Percentiles rank a stretch among this genome's conserved stretches.
Conservation (phyloP, 345 rosid genomes). For the Iberis pinnata region DNA sequence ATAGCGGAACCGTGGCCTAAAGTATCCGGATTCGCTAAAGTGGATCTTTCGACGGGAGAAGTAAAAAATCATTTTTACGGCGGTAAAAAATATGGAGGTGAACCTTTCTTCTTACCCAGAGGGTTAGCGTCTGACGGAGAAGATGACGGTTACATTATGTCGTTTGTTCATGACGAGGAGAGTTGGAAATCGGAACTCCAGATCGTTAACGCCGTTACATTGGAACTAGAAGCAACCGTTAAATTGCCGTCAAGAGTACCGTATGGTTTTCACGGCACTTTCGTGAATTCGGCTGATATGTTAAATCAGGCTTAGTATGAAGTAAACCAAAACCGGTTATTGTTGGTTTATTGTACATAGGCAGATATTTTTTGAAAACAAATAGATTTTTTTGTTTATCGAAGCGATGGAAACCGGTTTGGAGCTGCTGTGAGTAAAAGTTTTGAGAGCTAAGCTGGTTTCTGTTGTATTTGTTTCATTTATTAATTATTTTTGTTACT, state of each 20-base stretch:
- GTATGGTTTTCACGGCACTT: constrained; percentile 93
- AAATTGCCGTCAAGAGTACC: constrained; percentile 88
- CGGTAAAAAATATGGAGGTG: constrained; percentile 66
- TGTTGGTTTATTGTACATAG: constrained; percentile 16
- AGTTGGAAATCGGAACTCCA: constrained; percentile 74
- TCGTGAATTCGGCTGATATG: constrained; percentile 56
- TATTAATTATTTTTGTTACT: too few relatives aligned
- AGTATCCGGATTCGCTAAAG: constrained; percentile 84
- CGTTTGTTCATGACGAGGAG: constrained; percentile 81
- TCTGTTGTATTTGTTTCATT: constrained; percentile 18
- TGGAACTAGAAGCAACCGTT: constrained; percentile 61
- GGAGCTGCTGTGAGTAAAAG: constrained; percentile 27
- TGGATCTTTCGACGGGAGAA: constrained; percentile 68
- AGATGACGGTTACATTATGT: constrained; percentile 75
- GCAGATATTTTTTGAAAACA: not conserved
- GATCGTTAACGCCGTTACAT: constrained; percentile 58
- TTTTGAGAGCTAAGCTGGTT: constrained; percentile 33
- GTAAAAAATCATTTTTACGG: constrained; percentile 59
- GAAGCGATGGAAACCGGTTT: constrained; percentile 15
- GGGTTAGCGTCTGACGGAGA: constrained; percentile 39
- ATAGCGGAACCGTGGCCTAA: constrained; percentile 97
- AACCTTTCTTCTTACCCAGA: constrained; percentile 67
- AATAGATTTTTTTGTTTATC: not conserved
- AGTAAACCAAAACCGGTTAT: constrained; percentile 19
- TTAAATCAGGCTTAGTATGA: constrained; percentile 50